Evolutionary conservation across 2,329 filamentous ascomycete species (phyloP).

Genomic region (Macroventuria anomochaeta): DNA sequence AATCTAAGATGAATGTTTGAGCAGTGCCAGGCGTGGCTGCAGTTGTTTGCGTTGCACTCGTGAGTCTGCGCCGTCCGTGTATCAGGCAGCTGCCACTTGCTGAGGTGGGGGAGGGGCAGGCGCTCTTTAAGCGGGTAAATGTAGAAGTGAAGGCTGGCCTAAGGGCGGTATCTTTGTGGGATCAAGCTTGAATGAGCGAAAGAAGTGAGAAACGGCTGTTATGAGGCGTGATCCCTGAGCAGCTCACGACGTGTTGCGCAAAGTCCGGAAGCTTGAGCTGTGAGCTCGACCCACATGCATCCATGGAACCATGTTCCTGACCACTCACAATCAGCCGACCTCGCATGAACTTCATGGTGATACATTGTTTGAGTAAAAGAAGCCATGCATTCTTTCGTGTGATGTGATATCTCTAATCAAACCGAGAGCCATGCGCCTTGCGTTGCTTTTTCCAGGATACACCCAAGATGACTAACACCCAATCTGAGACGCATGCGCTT

Average conservation of each 20-base stretch:
- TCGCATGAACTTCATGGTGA: neutral
- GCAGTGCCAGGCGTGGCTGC: neutral
- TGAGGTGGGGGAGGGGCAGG: constrained; percentile 19
- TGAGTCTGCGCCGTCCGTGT: neutral
- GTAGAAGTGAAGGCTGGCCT: neutral
- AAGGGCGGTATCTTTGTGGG: too few relatives aligned
- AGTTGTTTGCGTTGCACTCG: neutral
- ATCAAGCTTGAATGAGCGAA: neutral
- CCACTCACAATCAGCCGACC: neutral
- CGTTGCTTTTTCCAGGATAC: constrained; percentile 33
- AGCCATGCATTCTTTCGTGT: neutral
- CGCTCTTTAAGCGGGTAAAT: neutral
- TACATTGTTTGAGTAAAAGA: neutral
- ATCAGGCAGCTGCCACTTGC: constrained; percentile 3
- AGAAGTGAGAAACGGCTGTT: neutral
- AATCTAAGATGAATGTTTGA: neutral
- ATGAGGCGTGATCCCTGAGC: neutral
- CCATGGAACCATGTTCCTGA: neutral
- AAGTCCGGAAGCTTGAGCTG: constrained; percentile 7
- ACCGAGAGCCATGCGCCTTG: constrained; percentile 21
- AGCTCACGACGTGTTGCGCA: neutral
- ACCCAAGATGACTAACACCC: constrained; percentile 10
- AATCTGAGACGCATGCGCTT: constrained; percentile 14
- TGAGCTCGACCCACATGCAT: constrained; percentile 7
- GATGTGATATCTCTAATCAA: constrained; percentile 20